Conservation (phyloP, 169 alveolate genomes). For the Neospora caninum region DNA sequence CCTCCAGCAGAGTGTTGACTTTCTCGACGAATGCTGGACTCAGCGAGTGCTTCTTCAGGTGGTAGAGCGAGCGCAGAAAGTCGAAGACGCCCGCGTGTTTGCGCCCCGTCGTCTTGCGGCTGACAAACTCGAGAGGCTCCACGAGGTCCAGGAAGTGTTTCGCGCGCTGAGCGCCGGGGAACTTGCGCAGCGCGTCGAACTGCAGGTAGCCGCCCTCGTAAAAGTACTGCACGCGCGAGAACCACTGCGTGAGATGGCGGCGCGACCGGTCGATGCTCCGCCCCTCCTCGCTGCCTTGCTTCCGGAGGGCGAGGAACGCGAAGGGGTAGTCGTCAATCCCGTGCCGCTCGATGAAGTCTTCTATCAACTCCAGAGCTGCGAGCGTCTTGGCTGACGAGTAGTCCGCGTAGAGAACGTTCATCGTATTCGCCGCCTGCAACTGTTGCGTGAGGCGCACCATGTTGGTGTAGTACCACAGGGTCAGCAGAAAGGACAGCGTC, state of each 20-base stretch:
- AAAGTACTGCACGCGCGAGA: conserved; percentile 58
- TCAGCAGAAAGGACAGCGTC: conserved; percentile 36
- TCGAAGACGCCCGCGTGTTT: conserved; percentile 63
- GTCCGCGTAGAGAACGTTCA: conserved; percentile 61
- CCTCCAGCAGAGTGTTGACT: neutral
- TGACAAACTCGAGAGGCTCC: conserved; percentile 65
- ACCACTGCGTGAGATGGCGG: conserved; percentile 66
- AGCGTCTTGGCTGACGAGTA: conserved; percentile 52
- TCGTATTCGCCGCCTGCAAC: conserved; percentile 64
- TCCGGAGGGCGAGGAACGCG: conserved; percentile 41
- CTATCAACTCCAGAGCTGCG: conserved; percentile 60
- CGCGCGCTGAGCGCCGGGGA: conserved; percentile 64
- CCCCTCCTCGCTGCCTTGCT: conserved; percentile 53
- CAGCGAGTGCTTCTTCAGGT: neutral
- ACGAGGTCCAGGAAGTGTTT: conserved; percentile 54
- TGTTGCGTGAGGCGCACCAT: conserved; percentile 60
- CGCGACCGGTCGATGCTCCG: conserved; percentile 57
- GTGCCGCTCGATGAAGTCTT: conserved; percentile 63
- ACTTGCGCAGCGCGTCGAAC: conserved; percentile 32
- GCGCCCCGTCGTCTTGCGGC: conserved; percentile 64
- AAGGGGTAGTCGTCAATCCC: conserved; percentile 54
- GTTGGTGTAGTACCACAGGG: conserved; percentile 61
- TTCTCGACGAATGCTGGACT: neutral
- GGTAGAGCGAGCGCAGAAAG: conserved; percentile 47
- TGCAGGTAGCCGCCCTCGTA: conserved; percentile 54